Evolutionary conservation across 441 rosid species (phyloP).

Genomic region (Oxalis stricta): DNA sequence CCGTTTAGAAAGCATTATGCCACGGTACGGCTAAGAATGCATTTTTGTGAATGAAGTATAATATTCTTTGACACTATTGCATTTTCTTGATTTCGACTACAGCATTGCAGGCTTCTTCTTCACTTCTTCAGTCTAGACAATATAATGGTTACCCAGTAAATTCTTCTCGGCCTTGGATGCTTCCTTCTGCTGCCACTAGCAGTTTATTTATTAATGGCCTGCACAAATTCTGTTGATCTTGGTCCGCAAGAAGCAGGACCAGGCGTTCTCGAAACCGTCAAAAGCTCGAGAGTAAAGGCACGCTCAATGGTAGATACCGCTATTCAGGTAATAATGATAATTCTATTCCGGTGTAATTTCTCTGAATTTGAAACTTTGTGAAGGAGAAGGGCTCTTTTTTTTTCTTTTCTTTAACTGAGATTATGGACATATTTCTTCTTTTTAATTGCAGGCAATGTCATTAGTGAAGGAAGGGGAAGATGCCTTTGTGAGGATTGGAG

Average conservation of each 20-base stretch:
- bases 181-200: slow-evolving; percentile 16
- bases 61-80: slow-evolving; percentile 2
- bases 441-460: slow-evolving; percentile 70
- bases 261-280: slow-evolving; percentile 51
- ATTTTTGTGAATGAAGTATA: too few species aligned
- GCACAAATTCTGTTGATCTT: slow-evolving; percentile 16
- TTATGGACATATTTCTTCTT: too few species aligned
- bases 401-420: background rate
- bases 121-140: slow-evolving; percentile 26
- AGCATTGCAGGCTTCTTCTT: slow-evolving; percentile 52
- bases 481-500: slow-evolving; percentile 43
- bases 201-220: slow-evolving; percentile 15
- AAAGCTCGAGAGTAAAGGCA: slow-evolving; percentile 57
- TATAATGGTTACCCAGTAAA: slow-evolving; percentile 19
- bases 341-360: background rate
- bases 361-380: background rate
- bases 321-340: slow-evolving; percentile 44
- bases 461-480: slow-evolving; percentile 69
- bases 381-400: background rate
- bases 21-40: too few species aligned
- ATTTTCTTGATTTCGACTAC: slow-evolving; percentile 9
- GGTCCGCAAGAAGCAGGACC: slow-evolving; percentile 56
- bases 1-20: slow-evolving; percentile 55
- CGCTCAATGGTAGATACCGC: slow-evolving; percentile 78
- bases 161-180: slow-evolving; percentile 28